These are phyloP conservation scores for Starmerella sp. DNA, from an alignment of 805 yeast genomes.

Conservation along the genomic window DNA sequence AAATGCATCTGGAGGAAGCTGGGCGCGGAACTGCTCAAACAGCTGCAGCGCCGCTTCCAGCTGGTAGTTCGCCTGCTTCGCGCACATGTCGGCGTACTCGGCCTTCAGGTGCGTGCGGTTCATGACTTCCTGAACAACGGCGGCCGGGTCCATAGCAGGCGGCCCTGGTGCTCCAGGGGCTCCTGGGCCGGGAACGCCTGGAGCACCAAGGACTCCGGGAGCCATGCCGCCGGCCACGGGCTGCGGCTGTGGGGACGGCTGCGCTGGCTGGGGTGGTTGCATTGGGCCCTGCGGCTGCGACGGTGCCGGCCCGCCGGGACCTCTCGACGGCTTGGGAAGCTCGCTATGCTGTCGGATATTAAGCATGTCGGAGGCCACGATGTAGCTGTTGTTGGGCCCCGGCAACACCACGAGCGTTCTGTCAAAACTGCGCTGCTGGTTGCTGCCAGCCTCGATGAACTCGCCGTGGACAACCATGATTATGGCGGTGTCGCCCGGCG, in stretches of 20 bases:
- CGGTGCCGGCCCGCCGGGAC: not conserved
- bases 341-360: slow-evolving; percentile 45
- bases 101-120: slow-evolving; percentile 63
- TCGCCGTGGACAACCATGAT: slow-evolving; percentile 74
- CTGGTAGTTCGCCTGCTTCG: slow-evolving; percentile 82
- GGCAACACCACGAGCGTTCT: slow-evolving; percentile 68
- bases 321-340: slow-evolving; percentile 8
- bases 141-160: slow-evolving; percentile 34
- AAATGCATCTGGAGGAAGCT: slow-evolving; percentile 50
- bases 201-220: slow-evolving; percentile 3
- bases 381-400: slow-evolving; percentile 53
- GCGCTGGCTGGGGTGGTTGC: slow-evolving; percentile 14
- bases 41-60: slow-evolving; percentile 55
- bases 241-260: slow-evolving; percentile 2
- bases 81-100: slow-evolving; percentile 71
- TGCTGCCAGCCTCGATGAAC: slow-evolving; percentile 45
- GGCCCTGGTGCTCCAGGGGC: slow-evolving; percentile 21
- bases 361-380: slow-evolving; percentile 80
- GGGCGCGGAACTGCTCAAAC: slow-evolving; percentile 55
- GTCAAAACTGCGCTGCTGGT: slow-evolving; percentile 69
- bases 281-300: slow-evolving; percentile 3
- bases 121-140: slow-evolving; percentile 52
- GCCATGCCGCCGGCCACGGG: slow-evolving; percentile 5
- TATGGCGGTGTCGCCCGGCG: slow-evolving; percentile 63
- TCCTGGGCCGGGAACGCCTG: not conserved